These are phyloP conservation scores for Zygotorulaspora florentina DNA, from an alignment of 805 yeast genomes.

Conservation along the genomic window DNA sequence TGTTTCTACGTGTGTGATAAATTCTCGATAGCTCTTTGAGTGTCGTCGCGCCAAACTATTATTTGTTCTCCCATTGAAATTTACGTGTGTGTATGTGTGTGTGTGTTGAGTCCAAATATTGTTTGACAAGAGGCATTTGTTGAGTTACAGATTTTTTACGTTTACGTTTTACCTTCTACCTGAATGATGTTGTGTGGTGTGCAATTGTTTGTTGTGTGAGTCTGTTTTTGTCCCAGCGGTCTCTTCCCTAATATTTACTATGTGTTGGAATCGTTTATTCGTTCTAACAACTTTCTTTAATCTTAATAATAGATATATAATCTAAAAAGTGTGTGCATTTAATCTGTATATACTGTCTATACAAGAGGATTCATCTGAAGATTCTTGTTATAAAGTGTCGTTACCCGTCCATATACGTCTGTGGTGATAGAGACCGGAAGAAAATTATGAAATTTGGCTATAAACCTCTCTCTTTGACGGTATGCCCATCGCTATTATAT, in stretches of 20 bases:
- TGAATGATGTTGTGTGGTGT: conserved; percentile 1
- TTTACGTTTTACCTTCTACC: background rate
- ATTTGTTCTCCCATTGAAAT: conserved; percentile 1
- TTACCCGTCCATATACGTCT: background rate
- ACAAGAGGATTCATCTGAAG: background rate
- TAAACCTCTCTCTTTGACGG: background rate
- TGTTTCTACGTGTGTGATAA: background rate
- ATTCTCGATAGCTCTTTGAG: background rate
- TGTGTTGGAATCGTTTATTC: background rate
- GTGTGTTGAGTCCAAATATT: background rate
- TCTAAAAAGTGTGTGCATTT: background rate
- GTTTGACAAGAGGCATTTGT: background rate
- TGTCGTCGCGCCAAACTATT: background rate
- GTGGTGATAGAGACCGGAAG: background rate
- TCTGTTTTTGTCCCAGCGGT: conserved; percentile 11
- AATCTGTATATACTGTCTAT: background rate
- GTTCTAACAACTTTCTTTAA: background rate
- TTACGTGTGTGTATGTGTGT: conserved; percentile 13
- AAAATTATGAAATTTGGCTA: background rate
- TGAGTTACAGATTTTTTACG: background rate
- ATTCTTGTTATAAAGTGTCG: background rate
- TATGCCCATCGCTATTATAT: background rate
- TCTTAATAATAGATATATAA: background rate
- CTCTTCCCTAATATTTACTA: background rate
- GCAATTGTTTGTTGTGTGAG: conserved; percentile 8